phyloP scores from a whole-genome alignment of 495 filamentous ascomycete species.

The Penicillium odoratum region DNA sequence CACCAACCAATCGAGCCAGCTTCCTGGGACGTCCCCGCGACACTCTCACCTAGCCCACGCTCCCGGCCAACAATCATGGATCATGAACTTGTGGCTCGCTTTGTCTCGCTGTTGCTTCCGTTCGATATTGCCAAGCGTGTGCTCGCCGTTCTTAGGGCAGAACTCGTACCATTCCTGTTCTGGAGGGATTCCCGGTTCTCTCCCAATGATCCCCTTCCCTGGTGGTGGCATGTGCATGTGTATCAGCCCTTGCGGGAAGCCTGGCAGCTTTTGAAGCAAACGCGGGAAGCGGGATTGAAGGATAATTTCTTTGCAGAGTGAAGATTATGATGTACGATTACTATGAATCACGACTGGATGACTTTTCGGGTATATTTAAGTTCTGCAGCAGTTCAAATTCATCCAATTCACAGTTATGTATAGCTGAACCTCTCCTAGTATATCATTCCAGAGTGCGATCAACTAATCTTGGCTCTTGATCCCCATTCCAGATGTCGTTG shows the following conservation, averaged over 20 bases:
- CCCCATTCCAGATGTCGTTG: too few relatives aligned
- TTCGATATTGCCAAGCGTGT: slow-evolving; percentile 11
- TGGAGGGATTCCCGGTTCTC: slow-evolving; percentile 40
- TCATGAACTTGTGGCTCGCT: neutral
- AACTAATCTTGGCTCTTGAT: too few relatives aligned
- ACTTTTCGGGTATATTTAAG: neutral
- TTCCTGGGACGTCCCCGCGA: slow-evolving; percentile 12
- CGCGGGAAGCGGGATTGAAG: slow-evolving; percentile 15
- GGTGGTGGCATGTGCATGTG: slow-evolving; percentile 50
- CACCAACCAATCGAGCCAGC: slow-evolving; percentile 14
- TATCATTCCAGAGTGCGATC: too few relatives aligned
- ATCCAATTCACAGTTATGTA: neutral
- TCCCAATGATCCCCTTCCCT: slow-evolving; percentile 40
- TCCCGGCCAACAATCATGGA: neutral
- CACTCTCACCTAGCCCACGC: slow-evolving; percentile 14
- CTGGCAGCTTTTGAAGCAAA: slow-evolving; percentile 28
- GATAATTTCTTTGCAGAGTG: neutral
- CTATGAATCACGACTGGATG: slow-evolving; percentile 2
- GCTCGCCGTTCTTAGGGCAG: slow-evolving; percentile 9
- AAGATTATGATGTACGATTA: slow-evolving; percentile 14
- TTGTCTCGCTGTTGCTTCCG: slow-evolving; percentile 15
- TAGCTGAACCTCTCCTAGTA: too few relatives aligned
- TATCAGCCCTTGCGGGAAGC: slow-evolving; percentile 37
- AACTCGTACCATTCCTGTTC: slow-evolving; percentile 25
- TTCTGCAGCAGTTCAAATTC: neutral